Conservation (phyloP, 2,329 filamentous ascomycete species). For the Aspergillus fumigatus region DNA sequence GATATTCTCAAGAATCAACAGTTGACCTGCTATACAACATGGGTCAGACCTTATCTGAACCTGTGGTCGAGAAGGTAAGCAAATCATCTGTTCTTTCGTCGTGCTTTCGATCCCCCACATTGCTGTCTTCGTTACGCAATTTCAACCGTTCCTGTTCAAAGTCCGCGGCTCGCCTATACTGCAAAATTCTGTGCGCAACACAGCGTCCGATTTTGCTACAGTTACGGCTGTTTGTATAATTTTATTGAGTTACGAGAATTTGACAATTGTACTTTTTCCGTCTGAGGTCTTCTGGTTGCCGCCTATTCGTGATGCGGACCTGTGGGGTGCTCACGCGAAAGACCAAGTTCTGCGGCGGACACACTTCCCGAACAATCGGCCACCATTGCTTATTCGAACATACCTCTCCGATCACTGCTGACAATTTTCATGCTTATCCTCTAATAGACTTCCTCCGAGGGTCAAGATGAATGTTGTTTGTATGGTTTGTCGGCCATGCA, state of each 20-base stretch:
- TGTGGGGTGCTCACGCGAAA: conserved; percentile 13
- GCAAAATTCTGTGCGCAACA: background rate
- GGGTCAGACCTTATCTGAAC: conserved; percentile 99
- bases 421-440: background rate
- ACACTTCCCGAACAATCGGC: conserved; percentile 3
- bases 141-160: conserved; percentile 5
- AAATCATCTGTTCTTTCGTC: conserved; percentile 17
- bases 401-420: conserved; percentile 6
- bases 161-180: background rate
- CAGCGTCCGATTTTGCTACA: background rate
- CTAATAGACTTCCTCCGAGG: conserved; percentile 73
- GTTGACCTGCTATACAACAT: conserved; percentile 52
- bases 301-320: conserved; percentile 6
- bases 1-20: conserved; percentile 14
- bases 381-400: background rate
- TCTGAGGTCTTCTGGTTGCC: background rate
- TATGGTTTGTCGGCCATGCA: conserved; percentile 99
- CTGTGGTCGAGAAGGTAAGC: conserved; percentile 96
- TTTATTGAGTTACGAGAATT: background rate
- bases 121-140: conserved; percentile 19
- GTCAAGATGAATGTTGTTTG: conserved; percentile 86
- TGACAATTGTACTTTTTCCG: background rate
- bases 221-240: background rate
- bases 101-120: conserved; percentile 22
- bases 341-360: conserved; percentile 11